Base-by-base conservation (phyloP, 2,329 filamentous ascomycete species). In the Chrysoporthe puriensis region DNA sequence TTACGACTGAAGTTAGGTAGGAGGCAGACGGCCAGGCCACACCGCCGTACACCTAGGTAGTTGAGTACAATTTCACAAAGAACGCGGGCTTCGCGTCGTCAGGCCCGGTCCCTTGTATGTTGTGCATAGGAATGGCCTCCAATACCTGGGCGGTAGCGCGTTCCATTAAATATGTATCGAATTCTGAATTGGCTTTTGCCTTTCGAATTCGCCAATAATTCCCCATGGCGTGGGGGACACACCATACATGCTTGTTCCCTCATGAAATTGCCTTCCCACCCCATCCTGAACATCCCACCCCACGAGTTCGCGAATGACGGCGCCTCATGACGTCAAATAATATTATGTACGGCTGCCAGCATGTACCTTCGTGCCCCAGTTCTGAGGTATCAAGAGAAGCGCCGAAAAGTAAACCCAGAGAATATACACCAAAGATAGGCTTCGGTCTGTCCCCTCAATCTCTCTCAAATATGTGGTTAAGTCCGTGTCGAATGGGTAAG, bases 311-410 rank as follows among this genome's bases (percentile, higher is more conserved):
- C 50, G 32, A 32, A 16, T 54, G 13, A 54, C 50, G 50, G 26
- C 50, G 32, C 26, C 50, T 8, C 14, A 21, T 54, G 50, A 54
- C 50, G 50, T 54, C 26, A 40, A 26, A 32, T 26, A 9, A n/a
- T 66, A n/a, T 43, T 56, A 42, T 63, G 61, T 58, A 61, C 43
- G 32, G 44, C 46, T 50, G 16, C 32, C 60, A 50, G 46, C 34
- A 54, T 46, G n/a, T 54, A 34, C 63, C 54, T 43, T 54, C 32
- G 34, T 59, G 44, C 61, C 61, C 63, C 63, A 63, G 64, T 59
- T 57, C 57, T 46, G 42, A 69, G 58, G 64, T 69, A 66, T 69
- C 67, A 62, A 66, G 62, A 69, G 66, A 63, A 65, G 60, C 60
- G 44, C 34, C 32, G 18, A 36, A 42, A 50, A 52, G 44, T 26